Percentiles rank a stretch among this genome's conserved stretches.
Conservation (phyloP, 139 green algal species). For the Coelastrella sp. region DNA sequence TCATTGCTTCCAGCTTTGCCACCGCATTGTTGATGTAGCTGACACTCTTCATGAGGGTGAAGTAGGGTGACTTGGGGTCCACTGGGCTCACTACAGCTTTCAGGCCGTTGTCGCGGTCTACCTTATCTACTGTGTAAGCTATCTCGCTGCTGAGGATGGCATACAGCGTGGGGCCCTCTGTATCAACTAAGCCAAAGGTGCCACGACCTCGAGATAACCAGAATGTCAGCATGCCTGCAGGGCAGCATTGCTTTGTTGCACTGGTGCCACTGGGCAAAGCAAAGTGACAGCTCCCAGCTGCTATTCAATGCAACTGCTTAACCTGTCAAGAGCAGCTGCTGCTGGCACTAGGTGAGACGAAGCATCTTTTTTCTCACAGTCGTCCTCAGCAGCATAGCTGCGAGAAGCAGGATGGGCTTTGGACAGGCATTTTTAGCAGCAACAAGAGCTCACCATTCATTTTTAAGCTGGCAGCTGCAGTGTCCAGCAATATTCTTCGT, state of each 20-base stretch:
- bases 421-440: neutral
- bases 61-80: constrained; percentile 57
- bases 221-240: constrained; percentile 65
- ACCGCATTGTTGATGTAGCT: constrained; percentile 79
- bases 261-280: too few species aligned
- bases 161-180: constrained; percentile 71
- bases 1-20: constrained; percentile 64
- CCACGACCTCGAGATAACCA: constrained; percentile 80
- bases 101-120: constrained; percentile 60
- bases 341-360: neutral
- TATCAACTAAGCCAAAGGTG: constrained; percentile 67
- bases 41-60: constrained; percentile 70
- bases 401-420: neutral
- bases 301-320: neutral
- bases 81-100: constrained; percentile 67
- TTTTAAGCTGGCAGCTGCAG: constrained; percentile 73
- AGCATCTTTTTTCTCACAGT: neutral
- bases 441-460: constrained; percentile 69
- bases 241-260: neutral
- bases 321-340: neutral
- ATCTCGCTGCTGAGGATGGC: constrained; percentile 61
- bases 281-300: neutral
- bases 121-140: constrained; percentile 10
- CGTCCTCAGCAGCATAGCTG: neutral
- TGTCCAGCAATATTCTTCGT: constrained; percentile 81